Evolutionary conservation across 73 alveolate species (phyloP), one percentile per base, ranked within the genome.

Genomic region (Effrenium voratum): DNA sequence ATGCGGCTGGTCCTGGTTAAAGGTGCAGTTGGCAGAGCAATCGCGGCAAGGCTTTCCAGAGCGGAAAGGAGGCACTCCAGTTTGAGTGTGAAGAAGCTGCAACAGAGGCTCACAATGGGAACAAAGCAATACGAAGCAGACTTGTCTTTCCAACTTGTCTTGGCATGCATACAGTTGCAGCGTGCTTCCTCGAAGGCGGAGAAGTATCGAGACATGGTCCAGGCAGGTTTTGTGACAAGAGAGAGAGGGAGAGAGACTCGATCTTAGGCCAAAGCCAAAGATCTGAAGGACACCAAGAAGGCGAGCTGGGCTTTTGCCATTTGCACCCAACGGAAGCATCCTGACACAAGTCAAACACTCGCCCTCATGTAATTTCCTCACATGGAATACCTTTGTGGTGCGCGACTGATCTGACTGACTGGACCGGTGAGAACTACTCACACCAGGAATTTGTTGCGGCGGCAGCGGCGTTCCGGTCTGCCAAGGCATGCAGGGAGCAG

Each of bases 401-500:
- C n/a, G n/a, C n/a, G n/a, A n/a, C n/a, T n/a, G n/a, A n/a, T n/a
- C n/a, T n/a, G n/a, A n/a, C n/a, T n/a, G n/a, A n/a, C n/a, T n/a
- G n/a, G n/a, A n/a, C n/a, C n/a, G n/a, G n/a, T n/a, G n/a, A n/a
- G n/a, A n/a, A n/a, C n/a, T n/a, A n/a, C n/a, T n/a, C n/a, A n/a
- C n/a, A n/a, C 73, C 19, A 87, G 95, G 97, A 46, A 73, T 90
- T 90, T 57, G n/a, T 87, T 90, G 75, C 45, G 30, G 30, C 97
- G 45, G 40, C 68, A 43, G 46, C 86, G 30, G 97, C 87, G 75
- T 90, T 90, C 40, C 97, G 97, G 16, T 36, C 45, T 30, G 97
- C 97, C 24, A 90, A 90, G 97, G 97, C 55, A 5, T 13, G 52
- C 30, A 22, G n/a, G n/a, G n/a, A n/a, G n/a, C n/a, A n/a, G n/a